Evolutionary conservation across 1,139 yeast species (phyloP).

Genomic region (Debaryomyces singareniensis): DNA sequence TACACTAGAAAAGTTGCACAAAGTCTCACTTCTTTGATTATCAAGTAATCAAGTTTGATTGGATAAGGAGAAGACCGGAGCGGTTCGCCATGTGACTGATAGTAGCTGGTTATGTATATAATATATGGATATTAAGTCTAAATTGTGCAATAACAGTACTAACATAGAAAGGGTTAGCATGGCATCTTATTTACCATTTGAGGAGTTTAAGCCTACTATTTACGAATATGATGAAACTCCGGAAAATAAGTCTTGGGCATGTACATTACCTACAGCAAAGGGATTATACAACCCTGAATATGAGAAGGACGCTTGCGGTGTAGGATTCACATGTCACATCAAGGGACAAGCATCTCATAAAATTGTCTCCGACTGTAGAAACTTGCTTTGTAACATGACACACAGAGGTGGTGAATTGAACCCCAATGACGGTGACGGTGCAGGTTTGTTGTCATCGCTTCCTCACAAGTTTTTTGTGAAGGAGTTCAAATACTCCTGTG

Average conservation of each 20-base stretch:
- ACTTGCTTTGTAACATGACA: conserved; percentile 91
- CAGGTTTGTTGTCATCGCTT: conserved; percentile 89
- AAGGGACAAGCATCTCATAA: conserved; percentile 86
- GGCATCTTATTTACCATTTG: conserved; percentile 35
- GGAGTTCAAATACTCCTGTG: conserved; percentile 68
- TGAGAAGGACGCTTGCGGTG: conserved; percentile 98
- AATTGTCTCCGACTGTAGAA: conserved; percentile 85
- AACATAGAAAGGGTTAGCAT: too few species aligned
- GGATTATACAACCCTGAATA: conserved; percentile 91
- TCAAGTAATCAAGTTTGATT: neutral
- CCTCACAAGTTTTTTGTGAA: conserved; percentile 83
- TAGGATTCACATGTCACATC: conserved; percentile 93
- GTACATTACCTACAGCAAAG: conserved; percentile 75
- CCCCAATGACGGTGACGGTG: conserved; percentile 98
- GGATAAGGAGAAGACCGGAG: conserved; percentile 1
- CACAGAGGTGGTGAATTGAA: conserved; percentile 98
- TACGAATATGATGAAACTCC: conserved; percentile 72
- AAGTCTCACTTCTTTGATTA: too few species aligned
- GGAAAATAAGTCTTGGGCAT: conserved; percentile 86
- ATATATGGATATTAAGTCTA: too few species aligned
- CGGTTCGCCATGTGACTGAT: conserved; percentile 1
- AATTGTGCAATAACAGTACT: too few species aligned
- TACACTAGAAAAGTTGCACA: too few species aligned
- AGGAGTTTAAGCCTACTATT: conserved; percentile 34
- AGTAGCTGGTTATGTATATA: neutral